Evolutionary conservation across 495 filamentous ascomycete genomes (phyloP), one percentile per base, ranked within the genome.

Genomic region (Penicillium subrubescens): DNA sequence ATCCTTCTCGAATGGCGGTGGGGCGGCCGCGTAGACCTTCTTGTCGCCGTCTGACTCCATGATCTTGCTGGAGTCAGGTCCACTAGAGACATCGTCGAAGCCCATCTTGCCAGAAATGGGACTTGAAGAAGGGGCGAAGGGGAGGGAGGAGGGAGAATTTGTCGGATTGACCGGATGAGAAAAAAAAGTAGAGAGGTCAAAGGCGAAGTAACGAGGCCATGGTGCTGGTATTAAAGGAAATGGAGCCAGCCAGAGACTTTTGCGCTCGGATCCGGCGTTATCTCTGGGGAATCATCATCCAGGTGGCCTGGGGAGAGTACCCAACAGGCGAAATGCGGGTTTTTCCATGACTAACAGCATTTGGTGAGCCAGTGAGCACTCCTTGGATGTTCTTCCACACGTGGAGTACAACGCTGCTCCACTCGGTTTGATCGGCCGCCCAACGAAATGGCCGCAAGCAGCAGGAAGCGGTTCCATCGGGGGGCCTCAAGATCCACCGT

Each of bases 381-480:
- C 44, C 43, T 60, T 63, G 66, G 55, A 12, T 33, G 33, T 17
- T n/a, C 41, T 62, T 60, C 68, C 53, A 69, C 68, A 71, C 71
- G 71, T 73, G 71, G 71, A 73, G 71, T 73, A 63, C 71, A 62
- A 73, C 69, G 64, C 67, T 69, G 61, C 50, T 71, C 71, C 71
- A 73, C 71, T 58, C 11, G 4, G 23, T 35, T 4, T 27, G 61
- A 71, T 63, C 66, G 48, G n/a, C 62, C 44, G 41, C 11, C 71
- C 69, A 73, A 71, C 62, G 55, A 71, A 19, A 44, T 34, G 6
- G 17, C 66, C 67, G 68, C 31, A 71, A 61, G 57, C 70, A 61
- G 66, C 35, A 21, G 34, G 43, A 60, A 54, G 50, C 15, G 60
- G 34, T 52, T 52, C 48, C 48, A 14, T 52, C 15, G 25, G 27